A percentile compares a stretch with the other conserved stretches of the same genome.
These are phyloP conservation scores for Lachnellula arida DNA, from an alignment of 2,329 filamentous ascomycete species.

Conservation along the genomic window DNA sequence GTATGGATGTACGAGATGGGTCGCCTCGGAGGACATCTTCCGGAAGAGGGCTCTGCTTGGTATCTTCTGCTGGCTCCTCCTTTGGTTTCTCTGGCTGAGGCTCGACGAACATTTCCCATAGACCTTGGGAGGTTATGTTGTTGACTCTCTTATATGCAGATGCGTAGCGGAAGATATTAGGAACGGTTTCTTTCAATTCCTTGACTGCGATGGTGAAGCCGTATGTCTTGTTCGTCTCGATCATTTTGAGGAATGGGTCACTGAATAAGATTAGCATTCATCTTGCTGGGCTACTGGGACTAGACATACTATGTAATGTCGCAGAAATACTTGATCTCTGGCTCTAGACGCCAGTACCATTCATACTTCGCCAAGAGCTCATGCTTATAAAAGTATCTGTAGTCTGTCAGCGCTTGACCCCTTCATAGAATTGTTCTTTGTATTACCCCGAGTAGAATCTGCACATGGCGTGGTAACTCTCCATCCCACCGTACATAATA, in stretches of 20 bases:
- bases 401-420: constrained; percentile 14
- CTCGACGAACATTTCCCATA: constrained; percentile 99
- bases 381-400: constrained; percentile 93
- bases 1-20: constrained; percentile 63
- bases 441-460: constrained; percentile 94
- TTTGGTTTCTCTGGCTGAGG: constrained; percentile 58
- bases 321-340: constrained; percentile 99
- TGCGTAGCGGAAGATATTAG: constrained; percentile 98
- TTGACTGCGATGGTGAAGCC: constrained; percentile 99
- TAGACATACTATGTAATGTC: constrained; percentile 88
- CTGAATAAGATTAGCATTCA: constrained; percentile 42
- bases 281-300: not conserved
- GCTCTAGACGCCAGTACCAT: constrained; percentile 99
- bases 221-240: constrained; percentile 91
- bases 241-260: constrained; percentile 95
- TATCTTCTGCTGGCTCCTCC: constrained; percentile 54
- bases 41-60: constrained; percentile 62
- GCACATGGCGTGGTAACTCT: constrained; percentile 99
- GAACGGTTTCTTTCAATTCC: constrained; percentile 93
- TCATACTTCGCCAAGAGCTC: constrained; percentile 93
- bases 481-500: constrained; percentile 98
- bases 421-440: constrained; percentile 9
- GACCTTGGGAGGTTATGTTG: constrained; percentile 81
- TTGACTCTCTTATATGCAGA: constrained; percentile 93
- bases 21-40: constrained; percentile 78